phyloP scores from a whole-genome alignment of 768 basidiomycete genomes.

The Phylloporus scabripes region DNA sequence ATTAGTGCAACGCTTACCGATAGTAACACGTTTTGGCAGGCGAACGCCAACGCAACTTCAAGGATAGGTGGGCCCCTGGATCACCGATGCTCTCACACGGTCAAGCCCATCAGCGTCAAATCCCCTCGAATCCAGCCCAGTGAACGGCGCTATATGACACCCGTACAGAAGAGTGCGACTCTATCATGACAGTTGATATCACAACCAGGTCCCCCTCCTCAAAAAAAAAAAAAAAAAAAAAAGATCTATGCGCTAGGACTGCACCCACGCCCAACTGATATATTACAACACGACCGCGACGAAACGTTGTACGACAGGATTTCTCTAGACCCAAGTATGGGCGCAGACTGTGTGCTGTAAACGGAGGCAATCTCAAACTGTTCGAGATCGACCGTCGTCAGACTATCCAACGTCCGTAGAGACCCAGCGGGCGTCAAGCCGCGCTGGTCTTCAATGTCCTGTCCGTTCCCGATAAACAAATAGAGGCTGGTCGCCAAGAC shows the following conservation, averaged over 20 bases:
- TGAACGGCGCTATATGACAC: background rate
- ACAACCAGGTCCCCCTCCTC: no score
- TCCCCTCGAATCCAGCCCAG: no score
- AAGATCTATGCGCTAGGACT: background rate
- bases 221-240: no score
- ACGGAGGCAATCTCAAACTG: background rate
- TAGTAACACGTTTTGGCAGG: no score
- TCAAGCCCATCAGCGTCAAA: no score
- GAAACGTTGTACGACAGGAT: background rate
- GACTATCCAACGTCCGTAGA: background rate
- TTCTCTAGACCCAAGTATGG: background rate
- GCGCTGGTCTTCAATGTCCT: background rate
- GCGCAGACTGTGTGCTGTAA: slow-evolving; percentile 1
- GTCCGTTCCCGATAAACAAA: slow-evolving; percentile 5
- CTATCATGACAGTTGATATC: no score
- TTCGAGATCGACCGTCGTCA: slow-evolving; percentile 13
- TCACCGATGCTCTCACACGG: no score
- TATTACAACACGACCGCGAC: background rate
- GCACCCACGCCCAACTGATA: background rate
- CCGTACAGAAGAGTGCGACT: background rate
- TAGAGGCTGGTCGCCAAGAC: slow-evolving; percentile 13
- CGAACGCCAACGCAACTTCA: no score
- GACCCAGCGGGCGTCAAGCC: background rate
- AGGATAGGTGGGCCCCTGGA: no score
- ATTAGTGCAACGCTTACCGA: no score